Evolutionary conservation across 2,329 filamentous ascomycete genomes (phyloP).

Genomic region (Albifimbria verrucaria): DNA sequence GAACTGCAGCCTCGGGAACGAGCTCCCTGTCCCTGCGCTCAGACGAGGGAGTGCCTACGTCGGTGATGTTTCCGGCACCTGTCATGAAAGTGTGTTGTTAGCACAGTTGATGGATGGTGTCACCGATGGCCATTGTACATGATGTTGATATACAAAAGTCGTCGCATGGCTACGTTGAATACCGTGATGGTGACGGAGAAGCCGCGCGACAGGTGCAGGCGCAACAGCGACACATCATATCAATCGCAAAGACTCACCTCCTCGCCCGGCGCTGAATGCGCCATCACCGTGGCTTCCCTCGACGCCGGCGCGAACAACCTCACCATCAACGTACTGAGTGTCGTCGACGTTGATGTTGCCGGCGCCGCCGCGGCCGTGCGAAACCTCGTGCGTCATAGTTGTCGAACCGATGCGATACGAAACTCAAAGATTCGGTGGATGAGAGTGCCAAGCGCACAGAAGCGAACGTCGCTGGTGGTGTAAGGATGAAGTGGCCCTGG

Average conservation of each 20-base stretch:
- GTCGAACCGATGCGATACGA: too few relatives aligned
- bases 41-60: slow-evolving; percentile 35
- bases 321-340: slow-evolving; percentile 59
- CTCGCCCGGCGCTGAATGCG: slow-evolving; percentile 56
- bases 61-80: slow-evolving; percentile 59
- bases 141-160: too few relatives aligned
- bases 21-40: slow-evolving; percentile 49
- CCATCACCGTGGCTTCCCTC: slow-evolving; percentile 56
- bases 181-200: neutral
- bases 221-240: too few relatives aligned
- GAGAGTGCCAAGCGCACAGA: slow-evolving; percentile 2
- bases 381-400: slow-evolving; percentile 44
- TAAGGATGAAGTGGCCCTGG: too few relatives aligned
- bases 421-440: too few relatives aligned
- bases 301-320: slow-evolving; percentile 53
- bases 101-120: neutral
- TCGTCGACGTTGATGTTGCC: slow-evolving; percentile 59
- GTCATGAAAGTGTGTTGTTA: neutral
- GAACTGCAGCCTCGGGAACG: slow-evolving; percentile 49
- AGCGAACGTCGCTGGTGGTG: too few relatives aligned
- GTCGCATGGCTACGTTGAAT: too few relatives aligned
- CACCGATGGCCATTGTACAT: too few relatives aligned
- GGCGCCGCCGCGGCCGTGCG: slow-evolving; percentile 58
- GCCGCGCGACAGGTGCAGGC: too few relatives aligned
- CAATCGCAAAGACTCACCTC: too few relatives aligned